Evolutionary conservation across 768 basidiomycete species (phyloP).

Genomic region (Russula ochroleuca): DNA sequence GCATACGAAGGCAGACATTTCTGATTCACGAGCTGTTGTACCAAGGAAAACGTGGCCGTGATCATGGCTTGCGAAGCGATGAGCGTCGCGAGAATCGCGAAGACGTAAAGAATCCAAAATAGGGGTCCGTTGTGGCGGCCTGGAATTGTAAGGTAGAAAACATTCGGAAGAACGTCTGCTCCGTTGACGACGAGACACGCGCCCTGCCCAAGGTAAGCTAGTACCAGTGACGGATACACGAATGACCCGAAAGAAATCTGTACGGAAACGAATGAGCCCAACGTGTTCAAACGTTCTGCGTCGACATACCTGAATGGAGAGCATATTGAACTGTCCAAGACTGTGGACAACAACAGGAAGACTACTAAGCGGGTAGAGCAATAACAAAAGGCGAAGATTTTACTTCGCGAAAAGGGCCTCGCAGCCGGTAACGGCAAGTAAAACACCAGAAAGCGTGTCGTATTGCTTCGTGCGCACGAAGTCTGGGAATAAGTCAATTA

Average conservation of each 20-base stretch:
- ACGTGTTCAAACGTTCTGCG: not conserved
- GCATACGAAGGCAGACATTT: constrained; percentile 50
- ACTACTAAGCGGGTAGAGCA: not conserved
- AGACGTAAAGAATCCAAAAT: constrained; percentile 64
- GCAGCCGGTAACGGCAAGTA: constrained; percentile 65
- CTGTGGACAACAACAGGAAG: constrained; percentile 32
- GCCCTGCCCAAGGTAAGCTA: constrained; percentile 72
- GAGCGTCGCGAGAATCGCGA: constrained; percentile 62
- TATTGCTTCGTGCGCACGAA: constrained; percentile 64
- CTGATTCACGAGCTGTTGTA: constrained; percentile 63
- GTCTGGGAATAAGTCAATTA: constrained; percentile 35
- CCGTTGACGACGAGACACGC: constrained; percentile 54
- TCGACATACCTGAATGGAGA: constrained; percentile 48
- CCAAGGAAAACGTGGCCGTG: constrained; percentile 57
- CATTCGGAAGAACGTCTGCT: constrained; percentile 45
- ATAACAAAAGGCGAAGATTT: not conserved
- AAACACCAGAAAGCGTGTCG: constrained; percentile 56
- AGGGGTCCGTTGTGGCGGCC: constrained; percentile 48
- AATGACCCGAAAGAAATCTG: constrained; percentile 50
- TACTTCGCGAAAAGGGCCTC: constrained; percentile 68
- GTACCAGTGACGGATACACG: constrained; percentile 56
- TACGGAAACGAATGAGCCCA: not conserved
- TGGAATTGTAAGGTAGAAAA: constrained; percentile 65
- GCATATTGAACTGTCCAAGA: constrained; percentile 62
- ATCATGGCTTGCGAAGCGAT: constrained; percentile 67